Evolutionary conservation across 306 rosid genomes (phyloP).

Genomic region (Abrus precatorius): DNA sequence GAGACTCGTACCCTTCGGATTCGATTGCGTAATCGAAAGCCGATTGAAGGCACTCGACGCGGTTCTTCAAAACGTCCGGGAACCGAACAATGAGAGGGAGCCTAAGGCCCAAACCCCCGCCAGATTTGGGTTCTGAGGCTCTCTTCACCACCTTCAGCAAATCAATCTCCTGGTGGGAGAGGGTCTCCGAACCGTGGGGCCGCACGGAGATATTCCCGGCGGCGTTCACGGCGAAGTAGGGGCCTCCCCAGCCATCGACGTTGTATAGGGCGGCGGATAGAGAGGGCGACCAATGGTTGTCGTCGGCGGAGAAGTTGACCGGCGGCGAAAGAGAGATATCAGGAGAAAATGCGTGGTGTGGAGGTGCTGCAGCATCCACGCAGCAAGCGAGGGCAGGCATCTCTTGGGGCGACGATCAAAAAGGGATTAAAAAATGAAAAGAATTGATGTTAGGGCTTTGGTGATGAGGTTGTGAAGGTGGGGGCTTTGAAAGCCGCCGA

Average conservation of each 20-base stretch:
- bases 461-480: constrained; percentile 62
- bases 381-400: constrained; percentile 97
- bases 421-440: constrained; percentile 29
- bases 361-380: constrained; percentile 83
- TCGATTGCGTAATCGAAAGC: constrained; percentile 79
- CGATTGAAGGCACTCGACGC: constrained; percentile 76
- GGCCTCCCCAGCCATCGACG: constrained; percentile 81
- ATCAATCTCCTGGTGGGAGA: constrained; percentile 90
- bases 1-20: constrained; percentile 69
- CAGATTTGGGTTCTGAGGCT: constrained; percentile 70
- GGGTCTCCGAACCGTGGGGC: constrained; percentile 68
- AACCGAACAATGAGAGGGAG: constrained; percentile 82
- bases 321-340: constrained; percentile 76
- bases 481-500: constrained; percentile 99
- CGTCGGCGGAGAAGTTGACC: constrained; percentile 58
- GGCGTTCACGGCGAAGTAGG: constrained; percentile 73
- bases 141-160: constrained; percentile 79
- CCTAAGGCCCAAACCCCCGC: constrained; percentile 79
- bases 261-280: constrained; percentile 69
- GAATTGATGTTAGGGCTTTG: constrained; percentile 45
- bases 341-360: constrained; percentile 72
- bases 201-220: constrained; percentile 80
- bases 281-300: constrained; percentile 72
- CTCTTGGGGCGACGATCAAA: constrained; percentile 61
- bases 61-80: constrained; percentile 80